Evolutionary conservation across 2,329 filamentous ascomycete genomes (phyloP).

Genomic region (Alternaria brassicicola): DNA sequence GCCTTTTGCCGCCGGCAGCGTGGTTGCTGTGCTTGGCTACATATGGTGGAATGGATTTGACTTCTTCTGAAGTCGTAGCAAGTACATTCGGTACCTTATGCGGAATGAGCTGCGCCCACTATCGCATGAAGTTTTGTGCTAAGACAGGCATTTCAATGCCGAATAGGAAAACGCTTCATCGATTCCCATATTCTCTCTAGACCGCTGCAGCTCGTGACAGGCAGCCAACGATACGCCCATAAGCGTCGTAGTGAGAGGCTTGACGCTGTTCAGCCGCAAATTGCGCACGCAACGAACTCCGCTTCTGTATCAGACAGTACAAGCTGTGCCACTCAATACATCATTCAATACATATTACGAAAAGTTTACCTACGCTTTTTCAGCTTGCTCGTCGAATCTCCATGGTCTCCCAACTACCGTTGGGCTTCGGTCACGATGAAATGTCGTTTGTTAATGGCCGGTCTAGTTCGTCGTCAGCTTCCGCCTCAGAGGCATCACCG

Average conservation of each 20-base stretch:
- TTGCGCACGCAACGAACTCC: not conserved
- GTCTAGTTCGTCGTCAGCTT: not conserved
- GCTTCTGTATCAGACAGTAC: not conserved
- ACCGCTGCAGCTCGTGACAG: not conserved
- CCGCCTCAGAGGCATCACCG: not conserved
- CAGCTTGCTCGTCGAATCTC: not conserved
- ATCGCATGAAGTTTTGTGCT: too few relatives aligned
- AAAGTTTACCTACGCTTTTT: not conserved
- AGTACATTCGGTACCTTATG: too few relatives aligned
- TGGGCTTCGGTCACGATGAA: not conserved
- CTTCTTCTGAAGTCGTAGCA: conserved; percentile 43
- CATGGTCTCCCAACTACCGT: not conserved
- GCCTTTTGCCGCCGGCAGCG: conserved; percentile 64
- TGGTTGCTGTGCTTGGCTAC: conserved; percentile 58
- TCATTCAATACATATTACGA: not conserved
- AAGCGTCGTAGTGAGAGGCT: not conserved
- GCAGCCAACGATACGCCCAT: not conserved
- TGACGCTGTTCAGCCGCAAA: not conserved
- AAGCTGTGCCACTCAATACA: too few relatives aligned
- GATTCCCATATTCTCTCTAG: too few relatives aligned
- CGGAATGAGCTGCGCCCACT: not conserved
- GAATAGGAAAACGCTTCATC: not conserved
- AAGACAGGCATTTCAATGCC: not conserved
- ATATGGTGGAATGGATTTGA: conserved; percentile 62
- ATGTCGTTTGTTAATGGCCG: not conserved